phyloP scores from a whole-genome alignment of 148 eudicot species.

The Bassia scoparia region DNA sequence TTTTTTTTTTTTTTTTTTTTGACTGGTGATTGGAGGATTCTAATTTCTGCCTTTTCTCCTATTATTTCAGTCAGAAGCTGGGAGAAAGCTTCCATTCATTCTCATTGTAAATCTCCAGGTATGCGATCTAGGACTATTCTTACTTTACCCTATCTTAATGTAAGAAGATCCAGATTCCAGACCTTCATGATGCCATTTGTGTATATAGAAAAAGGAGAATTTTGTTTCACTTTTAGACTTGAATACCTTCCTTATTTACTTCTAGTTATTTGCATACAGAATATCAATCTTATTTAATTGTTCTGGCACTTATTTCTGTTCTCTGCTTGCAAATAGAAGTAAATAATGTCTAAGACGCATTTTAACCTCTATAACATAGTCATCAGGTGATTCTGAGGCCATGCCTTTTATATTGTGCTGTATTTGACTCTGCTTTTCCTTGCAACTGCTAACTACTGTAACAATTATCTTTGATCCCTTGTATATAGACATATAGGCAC shows the following conservation, averaged over 20 bases:
- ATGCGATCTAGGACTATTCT: constrained; percentile 10
- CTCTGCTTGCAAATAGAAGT: not conserved
- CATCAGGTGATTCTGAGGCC: not conserved
- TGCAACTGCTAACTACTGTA: not conserved
- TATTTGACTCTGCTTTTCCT: not conserved
- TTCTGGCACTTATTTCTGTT: constrained; percentile 1
- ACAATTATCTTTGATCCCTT: not conserved
- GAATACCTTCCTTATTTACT: not conserved
- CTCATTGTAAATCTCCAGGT: constrained; percentile 89
- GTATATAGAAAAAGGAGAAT: not conserved
- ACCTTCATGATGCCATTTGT: not conserved
- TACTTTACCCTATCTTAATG: not conserved
- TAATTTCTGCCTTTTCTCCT: constrained; percentile 16
- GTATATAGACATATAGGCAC: not conserved
- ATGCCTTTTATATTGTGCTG: not conserved
- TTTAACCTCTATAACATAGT: no score
- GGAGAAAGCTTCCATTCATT: constrained; percentile 83
- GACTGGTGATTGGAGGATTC: not conserved
- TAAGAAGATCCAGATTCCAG: no score
- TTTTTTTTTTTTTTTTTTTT: not conserved
- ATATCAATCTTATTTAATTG: not conserved
- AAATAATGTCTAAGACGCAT: not conserved
- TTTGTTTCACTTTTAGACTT: not conserved
- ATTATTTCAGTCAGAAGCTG: constrained; percentile 78
- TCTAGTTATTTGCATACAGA: not conserved